phyloP scores from a whole-genome alignment of 2,329 filamentous ascomycete genomes.

The Didymella pinodella region DNA sequence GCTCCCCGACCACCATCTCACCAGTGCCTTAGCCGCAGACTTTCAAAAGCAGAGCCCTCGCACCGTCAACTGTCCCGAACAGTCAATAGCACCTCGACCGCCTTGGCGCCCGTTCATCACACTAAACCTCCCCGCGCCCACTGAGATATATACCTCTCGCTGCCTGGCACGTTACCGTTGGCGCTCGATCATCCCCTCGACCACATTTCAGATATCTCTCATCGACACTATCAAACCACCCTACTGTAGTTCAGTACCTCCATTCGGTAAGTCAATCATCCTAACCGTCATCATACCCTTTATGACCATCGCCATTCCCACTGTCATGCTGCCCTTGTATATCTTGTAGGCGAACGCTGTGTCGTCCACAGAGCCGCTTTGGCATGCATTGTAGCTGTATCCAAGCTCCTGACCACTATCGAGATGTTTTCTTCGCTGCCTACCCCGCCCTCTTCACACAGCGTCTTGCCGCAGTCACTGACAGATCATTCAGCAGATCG shows the following conservation, averaged over 20 bases:
- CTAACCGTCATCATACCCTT: constrained; percentile 1
- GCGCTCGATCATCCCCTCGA: constrained; percentile 29
- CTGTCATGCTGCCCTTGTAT: neutral
- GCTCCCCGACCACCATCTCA: constrained; percentile 42
- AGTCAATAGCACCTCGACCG: constrained; percentile 45
- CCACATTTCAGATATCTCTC: constrained; percentile 20
- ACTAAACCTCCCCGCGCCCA: constrained; percentile 38
- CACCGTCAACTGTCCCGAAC: constrained; percentile 45
- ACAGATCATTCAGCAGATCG: neutral
- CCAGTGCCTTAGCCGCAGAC: constrained; percentile 47
- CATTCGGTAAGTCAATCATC: constrained; percentile 13
- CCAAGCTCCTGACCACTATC: neutral
- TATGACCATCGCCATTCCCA: neutral
- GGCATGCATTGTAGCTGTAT: too few relatives aligned
- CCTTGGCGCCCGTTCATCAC: constrained; percentile 41
- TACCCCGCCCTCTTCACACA: constrained; percentile 2
- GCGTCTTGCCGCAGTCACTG: constrained; percentile 11
- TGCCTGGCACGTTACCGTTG: constrained; percentile 42
- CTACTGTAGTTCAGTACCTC: constrained; percentile 13
- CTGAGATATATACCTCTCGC: constrained; percentile 47
- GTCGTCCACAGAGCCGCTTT: neutral
- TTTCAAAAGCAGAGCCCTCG: constrained; percentile 49
- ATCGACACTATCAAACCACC: constrained; percentile 15
- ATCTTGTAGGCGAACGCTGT: neutral
- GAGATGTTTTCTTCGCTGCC: neutral